These are phyloP conservation scores for Nepenthes alata DNA, from an alignment of 179 eudicot species.

Conservation along the genomic window DNA sequence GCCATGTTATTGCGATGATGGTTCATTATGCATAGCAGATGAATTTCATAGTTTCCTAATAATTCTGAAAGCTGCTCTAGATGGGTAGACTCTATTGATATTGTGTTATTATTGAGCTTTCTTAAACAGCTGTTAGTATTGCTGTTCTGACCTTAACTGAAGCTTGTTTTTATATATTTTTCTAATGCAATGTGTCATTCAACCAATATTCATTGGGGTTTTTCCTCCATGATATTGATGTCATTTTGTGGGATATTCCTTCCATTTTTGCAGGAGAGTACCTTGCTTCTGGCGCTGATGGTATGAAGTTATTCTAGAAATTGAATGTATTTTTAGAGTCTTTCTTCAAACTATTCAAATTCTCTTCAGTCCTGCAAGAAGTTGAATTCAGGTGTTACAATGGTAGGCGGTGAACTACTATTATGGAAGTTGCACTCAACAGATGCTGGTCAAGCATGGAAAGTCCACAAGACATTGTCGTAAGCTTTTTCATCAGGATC, in stretches of 20 bases:
- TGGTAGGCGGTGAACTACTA: constrained; percentile 77
- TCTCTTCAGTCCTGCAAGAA: constrained; percentile 1
- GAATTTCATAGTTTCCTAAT: too few relatives aligned
- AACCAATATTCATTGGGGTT: neutral
- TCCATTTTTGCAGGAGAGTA: constrained; percentile 51
- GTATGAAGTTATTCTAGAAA: constrained; percentile 30
- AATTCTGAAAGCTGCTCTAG: too few relatives aligned
- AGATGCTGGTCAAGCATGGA: constrained; percentile 73
- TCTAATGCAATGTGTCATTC: too few relatives aligned
- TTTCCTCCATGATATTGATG: neutral
- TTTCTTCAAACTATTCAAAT: constrained; percentile 1
- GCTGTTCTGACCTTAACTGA: too few relatives aligned
- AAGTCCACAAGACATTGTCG: constrained; percentile 78
- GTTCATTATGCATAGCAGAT: too few relatives aligned
- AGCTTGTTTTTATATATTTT: too few relatives aligned
- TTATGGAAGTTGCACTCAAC: constrained; percentile 65
- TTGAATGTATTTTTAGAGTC: neutral
- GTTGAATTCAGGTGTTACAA: constrained; percentile 10
- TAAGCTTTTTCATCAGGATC: constrained; percentile 30
- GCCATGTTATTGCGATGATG: too few relatives aligned
- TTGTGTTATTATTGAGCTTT: too few relatives aligned
- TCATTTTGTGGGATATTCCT: neutral
- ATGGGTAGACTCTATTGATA: too few relatives aligned
- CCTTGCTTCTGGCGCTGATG: constrained; percentile 98
- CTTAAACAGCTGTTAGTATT: too few relatives aligned